Evolutionary conservation across 345 rosid genomes (phyloP).

Genomic region (Acer campestre): DNA sequence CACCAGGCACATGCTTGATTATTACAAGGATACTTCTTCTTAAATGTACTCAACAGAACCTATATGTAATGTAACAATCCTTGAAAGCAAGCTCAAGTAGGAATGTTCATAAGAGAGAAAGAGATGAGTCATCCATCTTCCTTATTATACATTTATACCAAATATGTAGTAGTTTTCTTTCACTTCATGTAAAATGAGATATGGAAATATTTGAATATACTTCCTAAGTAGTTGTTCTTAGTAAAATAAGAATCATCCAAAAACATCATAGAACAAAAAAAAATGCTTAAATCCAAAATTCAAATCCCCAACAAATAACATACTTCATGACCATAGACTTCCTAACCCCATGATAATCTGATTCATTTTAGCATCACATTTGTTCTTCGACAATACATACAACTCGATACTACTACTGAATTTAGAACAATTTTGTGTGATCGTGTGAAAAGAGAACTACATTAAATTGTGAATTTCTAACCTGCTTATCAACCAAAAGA

Average conservation of each 20-base stretch:
- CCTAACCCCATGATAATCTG: neutral
- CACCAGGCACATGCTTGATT: neutral
- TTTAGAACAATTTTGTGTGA: neutral
- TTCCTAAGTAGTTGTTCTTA: neutral
- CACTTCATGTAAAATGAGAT: neutral
- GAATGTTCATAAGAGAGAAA: neutral
- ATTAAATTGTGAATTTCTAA: neutral
- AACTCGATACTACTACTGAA: neutral
- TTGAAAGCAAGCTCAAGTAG: neutral
- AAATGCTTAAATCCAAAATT: neutral
- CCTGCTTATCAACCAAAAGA: neutral
- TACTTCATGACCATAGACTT: neutral
- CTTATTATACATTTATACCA: neutral
- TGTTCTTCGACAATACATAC: neutral
- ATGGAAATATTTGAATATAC: neutral
- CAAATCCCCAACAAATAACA: neutral
- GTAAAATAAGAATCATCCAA: neutral
- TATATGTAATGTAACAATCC: neutral
- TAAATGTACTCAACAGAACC: neutral
- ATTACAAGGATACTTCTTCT: neutral
- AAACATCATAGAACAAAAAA: neutral
- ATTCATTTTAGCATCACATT: neutral
- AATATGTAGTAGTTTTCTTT: neutral
- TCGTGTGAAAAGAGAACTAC: neutral
- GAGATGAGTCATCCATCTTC: neutral